Conservation (phyloP, 2,329 filamentous ascomycete genomes). For the Pseudovirgaria hyperparasitica region DNA sequence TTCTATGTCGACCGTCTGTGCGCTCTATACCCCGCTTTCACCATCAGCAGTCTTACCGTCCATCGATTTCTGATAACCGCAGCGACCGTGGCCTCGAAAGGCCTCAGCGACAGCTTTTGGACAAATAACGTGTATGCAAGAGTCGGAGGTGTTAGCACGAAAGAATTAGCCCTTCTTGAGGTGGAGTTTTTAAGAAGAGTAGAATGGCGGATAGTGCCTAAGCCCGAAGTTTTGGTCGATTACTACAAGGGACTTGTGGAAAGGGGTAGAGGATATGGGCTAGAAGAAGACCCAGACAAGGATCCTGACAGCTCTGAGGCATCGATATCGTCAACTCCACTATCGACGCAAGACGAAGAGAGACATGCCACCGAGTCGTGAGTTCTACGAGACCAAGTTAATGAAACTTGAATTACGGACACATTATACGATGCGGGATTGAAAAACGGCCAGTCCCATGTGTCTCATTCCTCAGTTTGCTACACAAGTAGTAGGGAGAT, state of each 20-base stretch:
- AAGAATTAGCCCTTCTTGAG: slow-evolving; percentile 81
- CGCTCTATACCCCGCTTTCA: slow-evolving; percentile 84
- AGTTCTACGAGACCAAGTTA: too few relatives aligned
- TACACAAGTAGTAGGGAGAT: too few relatives aligned
- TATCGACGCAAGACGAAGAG: too few relatives aligned
- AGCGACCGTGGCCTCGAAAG: slow-evolving; percentile 90
- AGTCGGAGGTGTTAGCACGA: slow-evolving; percentile 82
- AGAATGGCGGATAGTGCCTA: slow-evolving; percentile 94
- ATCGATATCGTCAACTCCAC: too few relatives aligned
- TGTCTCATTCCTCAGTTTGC: too few relatives aligned
- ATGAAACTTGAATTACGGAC: too few relatives aligned
- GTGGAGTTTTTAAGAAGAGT: slow-evolving; percentile 86
- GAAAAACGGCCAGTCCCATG: too few relatives aligned
- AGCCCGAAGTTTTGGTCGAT: slow-evolving; percentile 82
- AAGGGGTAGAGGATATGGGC: slow-evolving; percentile 45
- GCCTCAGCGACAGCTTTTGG: slow-evolving; percentile 93
- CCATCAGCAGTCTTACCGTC: slow-evolving; percentile 89
- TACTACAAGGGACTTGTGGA: slow-evolving; percentile 85
- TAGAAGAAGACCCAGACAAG: slow-evolving; percentile 27
- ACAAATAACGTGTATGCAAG: slow-evolving; percentile 94
- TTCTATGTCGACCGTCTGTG: slow-evolving; percentile 97
- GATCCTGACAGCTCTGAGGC: too few relatives aligned
- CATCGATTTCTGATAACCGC: slow-evolving; percentile 95
- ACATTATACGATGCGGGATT: too few relatives aligned
- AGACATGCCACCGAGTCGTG: too few relatives aligned